Conservation (phyloP, 2,329 filamentous ascomycete genomes). For the Alternaria arborescens region DNA sequence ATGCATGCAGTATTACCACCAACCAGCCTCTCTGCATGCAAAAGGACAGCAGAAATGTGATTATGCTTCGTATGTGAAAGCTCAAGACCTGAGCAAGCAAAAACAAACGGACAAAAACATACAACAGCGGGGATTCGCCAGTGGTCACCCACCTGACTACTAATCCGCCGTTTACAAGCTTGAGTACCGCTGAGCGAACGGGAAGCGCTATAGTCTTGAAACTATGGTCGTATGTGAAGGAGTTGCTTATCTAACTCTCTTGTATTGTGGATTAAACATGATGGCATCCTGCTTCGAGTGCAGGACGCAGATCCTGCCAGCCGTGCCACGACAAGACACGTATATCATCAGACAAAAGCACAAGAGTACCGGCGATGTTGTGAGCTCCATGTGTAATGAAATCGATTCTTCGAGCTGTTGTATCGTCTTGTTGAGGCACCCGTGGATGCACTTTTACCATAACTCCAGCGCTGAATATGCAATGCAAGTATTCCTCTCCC, state of each 20-base stretch:
- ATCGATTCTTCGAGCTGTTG: constrained; percentile 2
- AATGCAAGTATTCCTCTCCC: constrained; percentile 2
- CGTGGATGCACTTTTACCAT: constrained; percentile 18
- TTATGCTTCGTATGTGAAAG: background rate
- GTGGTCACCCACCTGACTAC: background rate
- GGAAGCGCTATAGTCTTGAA: background rate
- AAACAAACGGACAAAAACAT: background rate
- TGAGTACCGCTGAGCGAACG: constrained; percentile 1
- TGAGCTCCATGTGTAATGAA: background rate
- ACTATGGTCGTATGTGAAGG: constrained; percentile 2
- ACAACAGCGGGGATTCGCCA: background rate
- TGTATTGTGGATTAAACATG: background rate
- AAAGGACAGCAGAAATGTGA: background rate
- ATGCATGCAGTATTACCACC: background rate
- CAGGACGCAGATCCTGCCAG: background rate
- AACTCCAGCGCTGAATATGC: constrained; percentile 42
- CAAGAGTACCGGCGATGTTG: background rate
- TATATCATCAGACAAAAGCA: background rate
- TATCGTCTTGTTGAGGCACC: background rate
- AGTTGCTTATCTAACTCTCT: too few species aligned
- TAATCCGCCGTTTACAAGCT: background rate
- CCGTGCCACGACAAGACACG: background rate
- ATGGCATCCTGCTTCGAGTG: background rate
- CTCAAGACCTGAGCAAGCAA: background rate
- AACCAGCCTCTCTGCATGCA: background rate